Conservation (phyloP, 73 alveolate species). For the Stentor roeselii region DNA sequence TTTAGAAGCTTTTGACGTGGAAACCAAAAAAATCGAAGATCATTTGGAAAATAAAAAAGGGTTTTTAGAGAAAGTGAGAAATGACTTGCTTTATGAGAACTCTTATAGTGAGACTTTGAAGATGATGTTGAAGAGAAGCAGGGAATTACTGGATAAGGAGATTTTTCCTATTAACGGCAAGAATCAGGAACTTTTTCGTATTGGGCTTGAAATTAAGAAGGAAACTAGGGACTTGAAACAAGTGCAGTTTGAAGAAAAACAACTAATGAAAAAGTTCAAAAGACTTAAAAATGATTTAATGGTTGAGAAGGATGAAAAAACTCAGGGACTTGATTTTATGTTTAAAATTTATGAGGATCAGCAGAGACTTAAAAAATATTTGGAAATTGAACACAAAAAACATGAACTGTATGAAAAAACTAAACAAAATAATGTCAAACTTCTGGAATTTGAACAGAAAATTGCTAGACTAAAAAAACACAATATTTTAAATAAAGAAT, state of each 20-base stretch:
- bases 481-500: neutral
- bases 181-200: neutral
- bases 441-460: slow-evolving; percentile 2
- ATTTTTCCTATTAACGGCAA: neutral
- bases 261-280: neutral
- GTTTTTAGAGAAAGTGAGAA: neutral
- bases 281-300: neutral
- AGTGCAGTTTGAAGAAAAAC: neutral
- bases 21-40: neutral
- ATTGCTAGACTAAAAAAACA: slow-evolving; percentile 12
- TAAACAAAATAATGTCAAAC: neutral
- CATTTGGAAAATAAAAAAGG: neutral
- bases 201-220: neutral
- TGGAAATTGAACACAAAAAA: neutral
- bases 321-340: neutral
- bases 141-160: neutral
- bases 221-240: neutral
- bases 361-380: slow-evolving; percentile 11
- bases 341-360: slow-evolving; percentile 11
- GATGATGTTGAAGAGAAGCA: neutral
- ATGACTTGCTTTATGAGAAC: neutral
- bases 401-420: neutral
- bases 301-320: neutral
- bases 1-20: neutral
- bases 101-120: slow-evolving; percentile 1